phyloP scores from a whole-genome alignment of 176 grass and related monocot genomes.

The Eleusine coracana region DNA sequence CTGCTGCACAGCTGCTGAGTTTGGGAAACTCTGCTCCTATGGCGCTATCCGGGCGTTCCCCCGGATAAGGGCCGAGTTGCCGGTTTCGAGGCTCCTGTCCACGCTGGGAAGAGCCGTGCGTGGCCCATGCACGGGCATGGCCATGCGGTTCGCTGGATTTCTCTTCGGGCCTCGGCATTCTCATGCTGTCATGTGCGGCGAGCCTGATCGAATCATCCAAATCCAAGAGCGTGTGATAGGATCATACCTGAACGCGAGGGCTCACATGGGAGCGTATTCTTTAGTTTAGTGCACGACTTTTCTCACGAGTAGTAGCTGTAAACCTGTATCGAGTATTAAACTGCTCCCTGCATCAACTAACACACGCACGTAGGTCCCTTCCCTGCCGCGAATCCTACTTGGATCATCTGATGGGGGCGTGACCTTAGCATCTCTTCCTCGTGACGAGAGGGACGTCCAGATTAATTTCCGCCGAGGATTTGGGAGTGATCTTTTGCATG shows the following conservation, averaged over 20 bases:
- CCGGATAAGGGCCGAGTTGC: neutral
- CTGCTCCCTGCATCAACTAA: neutral
- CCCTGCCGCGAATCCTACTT: neutral
- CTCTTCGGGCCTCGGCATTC: slow-evolving; percentile 16
- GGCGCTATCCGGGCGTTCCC: slow-evolving; percentile 15
- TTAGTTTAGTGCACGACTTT: neutral
- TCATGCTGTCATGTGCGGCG: neutral
- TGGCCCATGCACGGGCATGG: neutral
- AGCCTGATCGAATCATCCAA: slow-evolving; percentile 24
- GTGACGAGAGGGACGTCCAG: neutral
- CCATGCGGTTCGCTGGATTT: slow-evolving; percentile 24
- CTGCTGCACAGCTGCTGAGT: neutral
- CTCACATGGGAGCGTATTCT: neutral
- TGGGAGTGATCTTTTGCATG: too few species aligned
- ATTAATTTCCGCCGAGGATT: neutral
- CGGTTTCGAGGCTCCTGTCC: slow-evolving; percentile 20
- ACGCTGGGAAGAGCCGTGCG: neutral
- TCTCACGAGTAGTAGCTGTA: neutral
- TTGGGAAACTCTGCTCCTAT: neutral
- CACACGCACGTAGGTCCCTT: neutral
- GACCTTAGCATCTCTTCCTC: slow-evolving; percentile 23
- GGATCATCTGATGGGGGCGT: slow-evolving; percentile 24
- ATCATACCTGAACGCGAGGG: neutral
- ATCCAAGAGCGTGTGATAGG: neutral
- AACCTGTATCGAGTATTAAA: slow-evolving; percentile 8